Evolutionary conservation across 116 monocot species (phyloP).

Genomic region (Posidonia oceanica): DNA sequence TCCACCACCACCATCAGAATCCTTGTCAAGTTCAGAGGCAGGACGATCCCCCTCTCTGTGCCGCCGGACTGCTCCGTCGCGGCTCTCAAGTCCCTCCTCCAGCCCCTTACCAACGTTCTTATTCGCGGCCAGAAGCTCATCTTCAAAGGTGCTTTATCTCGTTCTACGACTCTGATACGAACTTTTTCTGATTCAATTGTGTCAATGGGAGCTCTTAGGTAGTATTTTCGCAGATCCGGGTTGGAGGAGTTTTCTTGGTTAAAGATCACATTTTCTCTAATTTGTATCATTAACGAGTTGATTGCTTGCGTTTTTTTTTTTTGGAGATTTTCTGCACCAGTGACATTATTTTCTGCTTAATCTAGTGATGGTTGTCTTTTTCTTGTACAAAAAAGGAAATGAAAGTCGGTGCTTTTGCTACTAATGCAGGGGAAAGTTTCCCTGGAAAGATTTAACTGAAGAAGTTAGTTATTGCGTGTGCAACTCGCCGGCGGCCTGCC

Average conservation of each 20-base stretch:
- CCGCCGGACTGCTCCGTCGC: constrained; percentile 32
- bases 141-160: constrained; percentile 44
- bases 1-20: constrained; percentile 33
- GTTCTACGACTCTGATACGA: not conserved
- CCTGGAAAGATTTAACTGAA: no score
- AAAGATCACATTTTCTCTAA: not conserved
- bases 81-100: constrained; percentile 67
- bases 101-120: constrained; percentile 81
- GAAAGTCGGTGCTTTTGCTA: no score
- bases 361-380: not conserved
- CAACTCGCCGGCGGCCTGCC: no score
- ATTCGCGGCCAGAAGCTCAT: constrained; percentile 94
- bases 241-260: not conserved
- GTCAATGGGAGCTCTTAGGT: not conserved
- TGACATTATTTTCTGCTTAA: not conserved
- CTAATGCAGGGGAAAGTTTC: no score
- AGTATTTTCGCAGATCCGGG: no score
- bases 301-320: not conserved
- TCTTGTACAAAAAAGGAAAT: not conserved
- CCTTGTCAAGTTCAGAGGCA: constrained; percentile 69
- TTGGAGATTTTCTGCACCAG: not conserved
- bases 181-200: not conserved
- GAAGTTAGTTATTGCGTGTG: no score
- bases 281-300: not conserved
- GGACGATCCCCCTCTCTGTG: constrained; percentile 39